Evolutionary conservation across 371 early-diverging fungal species (phyloP).

Genomic region (Mucor irregularis): DNA sequence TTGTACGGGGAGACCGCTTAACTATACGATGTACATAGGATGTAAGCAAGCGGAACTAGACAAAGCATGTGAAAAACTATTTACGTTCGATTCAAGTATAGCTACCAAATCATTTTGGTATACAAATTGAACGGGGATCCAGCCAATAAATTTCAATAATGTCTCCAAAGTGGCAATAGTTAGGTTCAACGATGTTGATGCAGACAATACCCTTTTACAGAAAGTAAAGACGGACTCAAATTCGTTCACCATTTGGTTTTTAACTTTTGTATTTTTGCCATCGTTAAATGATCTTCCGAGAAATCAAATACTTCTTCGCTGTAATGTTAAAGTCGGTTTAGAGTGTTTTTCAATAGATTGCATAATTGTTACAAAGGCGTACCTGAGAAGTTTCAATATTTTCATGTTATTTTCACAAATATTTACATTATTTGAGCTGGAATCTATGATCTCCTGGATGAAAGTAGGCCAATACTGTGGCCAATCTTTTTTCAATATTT

Average conservation of each 20-base stretch:
- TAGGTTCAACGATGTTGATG: conserved; percentile 69
- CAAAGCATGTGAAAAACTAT: background rate
- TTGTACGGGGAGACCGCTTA: conserved; percentile 7
- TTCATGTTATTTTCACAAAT: conserved; percentile 98
- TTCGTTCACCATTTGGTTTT: conserved; percentile 92
- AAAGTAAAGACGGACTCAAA: conserved; percentile 92
- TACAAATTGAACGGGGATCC: conserved; percentile 26
- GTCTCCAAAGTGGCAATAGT: conserved; percentile 86
- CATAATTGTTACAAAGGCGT: no score
- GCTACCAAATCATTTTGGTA: conserved; percentile 15
- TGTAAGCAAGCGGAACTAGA: background rate
- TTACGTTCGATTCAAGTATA: conserved; percentile 15
- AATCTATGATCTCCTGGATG: conserved; percentile 93
- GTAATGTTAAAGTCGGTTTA: background rate
- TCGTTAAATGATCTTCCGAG: conserved; percentile 92
- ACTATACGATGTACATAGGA: background rate
- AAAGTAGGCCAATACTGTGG: conserved; percentile 98
- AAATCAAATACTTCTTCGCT: conserved; percentile 98
- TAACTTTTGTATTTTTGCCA: conserved; percentile 81
- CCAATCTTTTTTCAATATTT: conserved; percentile 99
- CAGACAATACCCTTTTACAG: conserved; percentile 87
- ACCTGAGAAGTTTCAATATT: conserved; percentile 92
- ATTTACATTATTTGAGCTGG: conserved; percentile 81
- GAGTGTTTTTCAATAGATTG: no score
- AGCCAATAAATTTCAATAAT: conserved; percentile 43